Evolutionary conservation across 345 rosid genomes (phyloP).

Genomic region (Sisymbrium altissimum): DNA sequence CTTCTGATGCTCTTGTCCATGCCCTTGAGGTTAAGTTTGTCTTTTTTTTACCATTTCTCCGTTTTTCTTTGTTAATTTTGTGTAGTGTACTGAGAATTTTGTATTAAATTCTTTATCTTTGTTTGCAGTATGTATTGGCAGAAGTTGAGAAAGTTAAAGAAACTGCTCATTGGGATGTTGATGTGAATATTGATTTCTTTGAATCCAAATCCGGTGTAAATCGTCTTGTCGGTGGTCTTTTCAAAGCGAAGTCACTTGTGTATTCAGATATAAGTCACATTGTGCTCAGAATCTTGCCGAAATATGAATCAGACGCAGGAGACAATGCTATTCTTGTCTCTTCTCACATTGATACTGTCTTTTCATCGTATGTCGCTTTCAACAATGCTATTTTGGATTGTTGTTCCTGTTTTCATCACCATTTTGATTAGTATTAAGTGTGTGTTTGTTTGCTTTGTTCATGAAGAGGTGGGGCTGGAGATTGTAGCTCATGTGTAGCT

Average conservation of each 20-base stretch:
- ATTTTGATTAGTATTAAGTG: neutral
- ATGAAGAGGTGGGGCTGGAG: slow-evolving; percentile 94
- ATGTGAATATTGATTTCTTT: slow-evolving; percentile 77
- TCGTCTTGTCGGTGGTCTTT: slow-evolving; percentile 58
- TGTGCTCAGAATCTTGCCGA: slow-evolving; percentile 69
- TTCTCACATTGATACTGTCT: slow-evolving; percentile 92
- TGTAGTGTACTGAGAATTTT: slow-evolving; percentile 4
- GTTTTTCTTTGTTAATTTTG: neutral
- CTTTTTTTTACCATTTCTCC: neutral
- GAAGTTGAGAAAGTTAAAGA: slow-evolving; percentile 53
- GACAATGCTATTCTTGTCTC: slow-evolving; percentile 84
- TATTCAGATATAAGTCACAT: slow-evolving; percentile 82
- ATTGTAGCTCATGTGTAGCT: slow-evolving; percentile 92
- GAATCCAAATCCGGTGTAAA: slow-evolving; percentile 63
- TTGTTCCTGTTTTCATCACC: neutral
- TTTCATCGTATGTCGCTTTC: slow-evolving; percentile 60
- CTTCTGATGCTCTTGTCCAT: slow-evolving; percentile 70
- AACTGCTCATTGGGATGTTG: slow-evolving; percentile 79
- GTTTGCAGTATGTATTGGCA: slow-evolving; percentile 75
- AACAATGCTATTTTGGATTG: neutral
- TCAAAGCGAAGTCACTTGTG: slow-evolving; percentile 72
- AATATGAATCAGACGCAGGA: slow-evolving; percentile 63
- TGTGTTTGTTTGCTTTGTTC: neutral
- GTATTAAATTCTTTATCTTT: slow-evolving; percentile 7
- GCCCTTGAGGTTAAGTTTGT: slow-evolving; percentile 80